A percentile compares a stretch with the other conserved stretches of the same genome.
These are phyloP conservation scores for Arthrobotrys entomopaga DNA, from an alignment of 2,329 filamentous ascomycete species.

Conservation along the genomic window DNA sequence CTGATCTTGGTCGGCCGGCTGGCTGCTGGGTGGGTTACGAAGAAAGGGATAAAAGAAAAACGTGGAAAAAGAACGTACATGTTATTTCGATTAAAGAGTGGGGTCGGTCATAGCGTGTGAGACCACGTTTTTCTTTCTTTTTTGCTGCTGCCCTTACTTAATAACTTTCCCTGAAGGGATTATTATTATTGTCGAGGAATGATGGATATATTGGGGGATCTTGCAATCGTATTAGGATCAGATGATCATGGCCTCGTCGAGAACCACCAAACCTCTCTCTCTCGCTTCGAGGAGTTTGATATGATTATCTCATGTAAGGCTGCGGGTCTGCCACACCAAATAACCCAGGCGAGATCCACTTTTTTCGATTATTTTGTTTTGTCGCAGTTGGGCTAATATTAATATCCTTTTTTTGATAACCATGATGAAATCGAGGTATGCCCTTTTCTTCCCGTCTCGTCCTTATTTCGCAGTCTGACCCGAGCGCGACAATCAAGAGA, in stretches of 20 bases:
- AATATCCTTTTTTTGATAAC: constrained; percentile 43
- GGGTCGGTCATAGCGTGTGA: constrained; percentile 55
- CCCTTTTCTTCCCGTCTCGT: background rate
- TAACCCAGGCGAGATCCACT: constrained; percentile 41
- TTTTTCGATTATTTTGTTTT: constrained; percentile 23
- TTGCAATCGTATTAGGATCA: constrained; percentile 26
- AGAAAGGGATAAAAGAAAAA: constrained; percentile 14
- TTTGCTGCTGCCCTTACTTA: constrained; percentile 44
- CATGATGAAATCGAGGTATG: too few species aligned
- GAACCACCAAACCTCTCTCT: constrained; percentile 16
- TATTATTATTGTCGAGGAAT: constrained; percentile 6
- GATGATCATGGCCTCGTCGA: constrained; percentile 39
- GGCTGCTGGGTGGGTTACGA: constrained; percentile 27
- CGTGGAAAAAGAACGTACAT: constrained; percentile 18
- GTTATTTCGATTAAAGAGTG: constrained; percentile 35
- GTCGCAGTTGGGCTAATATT: constrained; percentile 52
- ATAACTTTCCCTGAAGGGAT: constrained; percentile 18
- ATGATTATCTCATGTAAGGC: constrained; percentile 52
- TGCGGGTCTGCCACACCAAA: constrained; percentile 43
- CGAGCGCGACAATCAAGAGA: constrained; percentile 23
- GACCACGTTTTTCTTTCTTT: constrained; percentile 56
- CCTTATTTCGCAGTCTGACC: constrained; percentile 22
- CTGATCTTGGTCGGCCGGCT: too few species aligned
- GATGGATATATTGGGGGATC: constrained; percentile 31
- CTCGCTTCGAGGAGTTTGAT: constrained; percentile 48